phyloP scores from a whole-genome alignment of 2,329 filamentous ascomycete genomes.

The Ramularia endophylla region DNA sequence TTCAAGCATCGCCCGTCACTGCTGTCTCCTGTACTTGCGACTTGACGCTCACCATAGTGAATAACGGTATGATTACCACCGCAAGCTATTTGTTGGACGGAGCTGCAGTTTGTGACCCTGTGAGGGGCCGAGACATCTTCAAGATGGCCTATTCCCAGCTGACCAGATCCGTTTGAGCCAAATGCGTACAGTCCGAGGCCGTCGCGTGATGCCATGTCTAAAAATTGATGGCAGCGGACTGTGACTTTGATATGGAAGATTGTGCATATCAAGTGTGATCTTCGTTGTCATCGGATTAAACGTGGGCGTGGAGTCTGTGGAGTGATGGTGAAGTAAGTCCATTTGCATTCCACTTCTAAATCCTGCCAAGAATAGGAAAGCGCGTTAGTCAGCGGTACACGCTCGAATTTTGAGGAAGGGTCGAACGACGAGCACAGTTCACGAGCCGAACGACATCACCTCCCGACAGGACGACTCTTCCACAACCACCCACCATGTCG shows the following conservation, averaged over 20 bases:
- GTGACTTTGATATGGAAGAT: too few relatives aligned
- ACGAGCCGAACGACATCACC: constrained; percentile 9
- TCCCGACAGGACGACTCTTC: constrained; percentile 5
- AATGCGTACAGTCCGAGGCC: constrained; percentile 26
- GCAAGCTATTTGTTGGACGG: constrained; percentile 41
- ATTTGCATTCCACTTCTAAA: too few relatives aligned
- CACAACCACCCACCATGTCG: constrained; percentile 50
- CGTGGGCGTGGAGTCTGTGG: too few relatives aligned
- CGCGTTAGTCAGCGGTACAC: too few relatives aligned
- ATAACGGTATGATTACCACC: constrained; percentile 87
- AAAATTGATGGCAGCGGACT: too few relatives aligned
- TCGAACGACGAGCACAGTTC: constrained; percentile 2
- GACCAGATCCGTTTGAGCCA: constrained; percentile 49
- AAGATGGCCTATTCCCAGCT: constrained; percentile 44
- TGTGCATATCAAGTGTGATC: too few relatives aligned
- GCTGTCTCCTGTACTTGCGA: constrained; percentile 63
- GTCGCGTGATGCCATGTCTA: neutral
- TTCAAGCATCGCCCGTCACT: constrained; percentile 38
- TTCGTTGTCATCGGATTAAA: too few relatives aligned
- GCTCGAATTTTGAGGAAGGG: too few relatives aligned
- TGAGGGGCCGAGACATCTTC: constrained; percentile 36
- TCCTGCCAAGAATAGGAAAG: too few relatives aligned
- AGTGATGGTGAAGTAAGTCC: too few relatives aligned
- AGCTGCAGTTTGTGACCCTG: constrained; percentile 4
- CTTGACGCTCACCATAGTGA: constrained; percentile 51